phyloP scores from a whole-genome alignment of 768 basidiomycete species.

The Rickenella mellea region DNA sequence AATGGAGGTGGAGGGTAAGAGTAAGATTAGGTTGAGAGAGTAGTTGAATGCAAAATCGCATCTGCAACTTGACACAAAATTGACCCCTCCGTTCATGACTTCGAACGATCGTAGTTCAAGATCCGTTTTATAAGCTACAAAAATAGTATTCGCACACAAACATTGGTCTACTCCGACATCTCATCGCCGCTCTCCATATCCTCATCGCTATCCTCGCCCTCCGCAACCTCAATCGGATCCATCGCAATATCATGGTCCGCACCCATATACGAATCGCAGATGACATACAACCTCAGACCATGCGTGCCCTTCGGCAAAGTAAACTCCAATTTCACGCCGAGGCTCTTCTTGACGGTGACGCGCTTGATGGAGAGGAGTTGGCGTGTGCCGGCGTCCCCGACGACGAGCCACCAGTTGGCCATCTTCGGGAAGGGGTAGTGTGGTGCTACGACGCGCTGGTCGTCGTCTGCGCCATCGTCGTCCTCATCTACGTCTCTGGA shows the following conservation, averaged over 20 bases:
- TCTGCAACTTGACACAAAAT: no score
- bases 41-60: no score
- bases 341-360: conserved; percentile 65
- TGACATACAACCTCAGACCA: conserved; percentile 76
- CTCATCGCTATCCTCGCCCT: conserved; percentile 82
- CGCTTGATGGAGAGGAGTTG: conserved; percentile 83
- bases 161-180: conserved; percentile 46
- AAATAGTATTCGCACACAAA: no score
- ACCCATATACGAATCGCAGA: conserved; percentile 87
- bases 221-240: conserved; percentile 76
- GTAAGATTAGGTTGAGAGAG: no score
- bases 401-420: conserved; percentile 95
- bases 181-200: conserved; percentile 66
- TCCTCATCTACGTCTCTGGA: conserved; percentile 69
- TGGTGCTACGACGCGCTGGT: conserved; percentile 85
- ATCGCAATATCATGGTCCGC: conserved; percentile 88
- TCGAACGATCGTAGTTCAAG: no score
- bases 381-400: conserved; percentile 74
- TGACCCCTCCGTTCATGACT: no score
- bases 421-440: conserved; percentile 87
- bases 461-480: conserved; percentile 42
- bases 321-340: conserved; percentile 85
- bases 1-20: conserved; percentile 10
- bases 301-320: conserved; percentile 80
- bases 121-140: no score